A percentile compares a stretch with the other conserved stretches of the same genome.
These are phyloP conservation scores for Trametes cingulata DNA, from an alignment of 768 basidiomycete species.

Conservation along the genomic window DNA sequence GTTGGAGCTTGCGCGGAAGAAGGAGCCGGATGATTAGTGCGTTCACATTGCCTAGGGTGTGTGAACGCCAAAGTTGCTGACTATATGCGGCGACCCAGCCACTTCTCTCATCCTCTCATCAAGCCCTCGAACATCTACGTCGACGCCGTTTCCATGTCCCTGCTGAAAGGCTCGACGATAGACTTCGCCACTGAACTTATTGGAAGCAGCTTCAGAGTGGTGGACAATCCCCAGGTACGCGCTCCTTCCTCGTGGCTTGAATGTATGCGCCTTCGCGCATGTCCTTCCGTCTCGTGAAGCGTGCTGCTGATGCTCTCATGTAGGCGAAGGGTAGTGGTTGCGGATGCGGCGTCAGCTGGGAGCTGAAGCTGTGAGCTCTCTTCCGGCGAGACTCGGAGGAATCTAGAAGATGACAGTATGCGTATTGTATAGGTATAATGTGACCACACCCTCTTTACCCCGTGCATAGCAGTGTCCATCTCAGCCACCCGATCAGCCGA, in stretches of 20 bases:
- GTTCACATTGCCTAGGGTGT: conserved; percentile 31
- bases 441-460: not conserved
- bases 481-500: too few species aligned
- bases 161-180: conserved; percentile 86
- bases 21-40: conserved; percentile 82
- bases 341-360: conserved; percentile 97
- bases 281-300: not conserved
- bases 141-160: conserved; percentile 80
- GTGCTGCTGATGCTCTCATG: not conserved
- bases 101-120: conserved; percentile 69
- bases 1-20: conserved; percentile 70
- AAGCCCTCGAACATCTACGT: conserved; percentile 77
- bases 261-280: not conserved
- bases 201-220: conserved; percentile 83
- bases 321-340: conserved; percentile 86
- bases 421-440: conserved; percentile 13
- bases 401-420: not conserved
- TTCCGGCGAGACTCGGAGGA: not conserved
- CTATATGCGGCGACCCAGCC: conserved; percentile 40
- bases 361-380: conserved; percentile 53
- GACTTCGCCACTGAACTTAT: conserved; percentile 95
- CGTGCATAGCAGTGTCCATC: too few species aligned
- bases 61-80: not conserved
- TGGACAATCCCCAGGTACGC: conserved; percentile 70
- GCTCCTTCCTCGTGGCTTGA: not conserved